These are phyloP conservation scores for Ceratorhiza oryzae-sativae DNA, from an alignment of 1,284 basidiomycete species.

Conservation along the genomic window DNA sequence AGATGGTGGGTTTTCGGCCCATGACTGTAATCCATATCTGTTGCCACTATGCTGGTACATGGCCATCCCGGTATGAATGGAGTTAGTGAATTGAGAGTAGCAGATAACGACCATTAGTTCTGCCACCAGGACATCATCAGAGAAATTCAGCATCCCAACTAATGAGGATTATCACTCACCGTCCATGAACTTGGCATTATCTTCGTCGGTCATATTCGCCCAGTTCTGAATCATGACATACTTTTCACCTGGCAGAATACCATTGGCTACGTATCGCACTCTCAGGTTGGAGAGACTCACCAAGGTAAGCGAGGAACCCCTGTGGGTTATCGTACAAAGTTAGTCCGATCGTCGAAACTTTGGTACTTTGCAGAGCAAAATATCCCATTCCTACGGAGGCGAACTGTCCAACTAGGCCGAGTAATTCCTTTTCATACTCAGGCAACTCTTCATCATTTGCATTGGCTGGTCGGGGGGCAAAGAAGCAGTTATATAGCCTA, in stretches of 20 bases:
- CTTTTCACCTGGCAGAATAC: conserved; percentile 10
- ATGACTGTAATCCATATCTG: conserved; percentile 17
- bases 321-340: conserved; percentile 30
- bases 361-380: conserved; percentile 26
- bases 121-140: neutral
- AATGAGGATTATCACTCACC: neutral
- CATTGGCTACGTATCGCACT: neutral
- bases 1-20: conserved; percentile 19
- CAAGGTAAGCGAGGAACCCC: conserved; percentile 35
- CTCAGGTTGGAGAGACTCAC: neutral
- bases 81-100: conserved; percentile 31
- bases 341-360: conserved; percentile 37
- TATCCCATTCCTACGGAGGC: conserved; percentile 27
- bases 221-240: conserved; percentile 39
- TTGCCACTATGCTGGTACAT: conserved; percentile 33
- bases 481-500: conserved; percentile 30
- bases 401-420: conserved; percentile 17
- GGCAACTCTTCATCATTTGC: neutral
- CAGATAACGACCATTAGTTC: conserved; percentile 20
- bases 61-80: conserved; percentile 37
- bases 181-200: conserved; percentile 23
- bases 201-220: conserved; percentile 23
- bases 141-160: neutral
- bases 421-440: conserved; percentile 26
- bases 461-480: conserved; percentile 21